These are phyloP conservation scores for Ogataea populi-albae DNA, from an alignment of 805 yeast species.

Conservation along the genomic window DNA sequence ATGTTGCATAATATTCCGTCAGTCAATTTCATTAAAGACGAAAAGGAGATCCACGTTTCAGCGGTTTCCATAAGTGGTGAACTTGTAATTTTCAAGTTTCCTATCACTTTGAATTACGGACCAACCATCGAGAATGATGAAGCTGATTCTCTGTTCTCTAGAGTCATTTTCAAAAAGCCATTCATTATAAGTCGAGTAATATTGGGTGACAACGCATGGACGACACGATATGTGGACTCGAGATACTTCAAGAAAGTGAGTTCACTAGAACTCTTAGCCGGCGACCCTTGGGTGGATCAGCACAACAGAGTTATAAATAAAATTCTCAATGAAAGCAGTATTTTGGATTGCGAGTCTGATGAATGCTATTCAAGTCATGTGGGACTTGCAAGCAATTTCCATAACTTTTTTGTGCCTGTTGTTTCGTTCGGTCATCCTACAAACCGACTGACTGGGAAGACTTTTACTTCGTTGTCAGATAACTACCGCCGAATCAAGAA, in stretches of 20 bases:
- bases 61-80: slow-evolving; percentile 46
- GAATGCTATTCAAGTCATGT: slow-evolving; percentile 39
- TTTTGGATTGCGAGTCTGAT: slow-evolving; percentile 39
- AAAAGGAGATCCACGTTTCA: slow-evolving; percentile 30
- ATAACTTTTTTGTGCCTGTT: slow-evolving; percentile 27
- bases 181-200: slow-evolving; percentile 30
- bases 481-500: slow-evolving; percentile 28
- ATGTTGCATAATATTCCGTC: slow-evolving; percentile 57
- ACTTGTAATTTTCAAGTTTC: slow-evolving; percentile 38
- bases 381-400: slow-evolving; percentile 37
- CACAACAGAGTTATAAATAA: slow-evolving; percentile 23
- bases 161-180: slow-evolving; percentile 35
- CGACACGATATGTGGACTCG: slow-evolving; percentile 39
- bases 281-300: slow-evolving; percentile 41
- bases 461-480: slow-evolving; percentile 25
- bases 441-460: slow-evolving; percentile 6
- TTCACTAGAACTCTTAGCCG: slow-evolving; percentile 45
- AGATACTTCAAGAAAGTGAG: slow-evolving; percentile 47
- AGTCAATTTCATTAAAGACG: slow-evolving; percentile 36
- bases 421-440: slow-evolving; percentile 17
- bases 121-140: slow-evolving; percentile 8
- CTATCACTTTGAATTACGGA: slow-evolving; percentile 12
- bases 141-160: slow-evolving; percentile 4
- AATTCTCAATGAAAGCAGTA: slow-evolving; percentile 40
- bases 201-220: slow-evolving; percentile 54